phyloP scores from a whole-genome alignment of 805 yeast species.

The Cyberlindnera maritima region DNA sequence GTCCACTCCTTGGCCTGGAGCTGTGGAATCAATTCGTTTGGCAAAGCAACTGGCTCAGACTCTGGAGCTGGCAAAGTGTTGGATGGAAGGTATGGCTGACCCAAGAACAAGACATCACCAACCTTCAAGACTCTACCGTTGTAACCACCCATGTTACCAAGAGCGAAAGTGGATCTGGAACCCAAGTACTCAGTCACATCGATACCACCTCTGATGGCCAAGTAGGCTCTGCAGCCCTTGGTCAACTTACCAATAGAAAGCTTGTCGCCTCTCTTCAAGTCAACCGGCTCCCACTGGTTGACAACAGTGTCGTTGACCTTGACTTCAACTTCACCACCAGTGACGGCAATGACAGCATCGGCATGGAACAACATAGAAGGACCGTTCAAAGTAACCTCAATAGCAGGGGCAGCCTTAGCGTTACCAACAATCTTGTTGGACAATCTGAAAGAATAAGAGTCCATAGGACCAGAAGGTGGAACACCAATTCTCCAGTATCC shows the following conservation, averaged over 20 bases:
- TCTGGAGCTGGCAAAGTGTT: conserved; percentile 73
- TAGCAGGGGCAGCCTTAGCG: conserved; percentile 75
- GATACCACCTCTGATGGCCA: conserved; percentile 89
- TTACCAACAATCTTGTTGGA: conserved; percentile 94
- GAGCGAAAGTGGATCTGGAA: conserved; percentile 93
- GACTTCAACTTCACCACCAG: conserved; percentile 81
- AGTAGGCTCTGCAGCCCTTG: conserved; percentile 84
- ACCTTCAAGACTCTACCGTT: conserved; percentile 89
- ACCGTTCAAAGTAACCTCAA: conserved; percentile 85
- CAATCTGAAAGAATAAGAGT: conserved; percentile 80
- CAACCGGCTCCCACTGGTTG: conserved; percentile 70
- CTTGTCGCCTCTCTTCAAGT: conserved; percentile 70
- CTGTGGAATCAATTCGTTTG: conserved; percentile 40
- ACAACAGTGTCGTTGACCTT: conserved; percentile 58
- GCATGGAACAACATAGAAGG: conserved; percentile 85
- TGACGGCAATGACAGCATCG: conserved; percentile 70
- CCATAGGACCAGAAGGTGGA: conserved; percentile 99
- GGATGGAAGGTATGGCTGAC: conserved; percentile 67
- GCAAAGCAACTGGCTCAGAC: conserved; percentile 57
- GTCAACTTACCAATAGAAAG: conserved; percentile 77
- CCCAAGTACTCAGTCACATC: conserved; percentile 94
- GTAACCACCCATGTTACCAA: conserved; percentile 90
- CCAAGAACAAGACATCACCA: conserved; percentile 89
- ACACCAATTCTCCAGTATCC: conserved; percentile 75
- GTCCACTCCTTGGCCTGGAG: conserved; percentile 52